Conservation (phyloP, 768 basidiomycete genomes). For the Phlebiopsis gigantea region DNA sequence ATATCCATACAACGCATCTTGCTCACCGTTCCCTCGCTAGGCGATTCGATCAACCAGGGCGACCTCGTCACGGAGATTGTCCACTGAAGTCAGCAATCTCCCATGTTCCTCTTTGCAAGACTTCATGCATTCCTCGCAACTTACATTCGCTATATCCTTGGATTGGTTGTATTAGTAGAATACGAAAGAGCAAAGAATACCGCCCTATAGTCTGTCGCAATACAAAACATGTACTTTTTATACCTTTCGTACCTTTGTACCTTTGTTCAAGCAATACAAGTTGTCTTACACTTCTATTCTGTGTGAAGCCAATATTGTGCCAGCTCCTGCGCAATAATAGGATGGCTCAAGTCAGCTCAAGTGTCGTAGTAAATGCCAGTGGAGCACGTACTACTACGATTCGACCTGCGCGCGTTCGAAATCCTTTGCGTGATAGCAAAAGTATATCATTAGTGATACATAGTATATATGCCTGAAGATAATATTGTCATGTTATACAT, state of each 20-base stretch:
- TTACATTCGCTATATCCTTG: neutral
- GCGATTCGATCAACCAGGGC: slow-evolving; percentile 93
- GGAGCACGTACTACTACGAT: too few species aligned
- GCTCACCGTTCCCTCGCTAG: slow-evolving; percentile 30
- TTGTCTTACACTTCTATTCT: neutral
- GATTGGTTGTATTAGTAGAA: slow-evolving; percentile 5
- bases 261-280: neutral
- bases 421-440: too few species aligned
- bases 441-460: too few species aligned
- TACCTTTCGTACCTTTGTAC: too few species aligned
- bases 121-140: neutral
- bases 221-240: slow-evolving; percentile 4
- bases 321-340: too few species aligned
- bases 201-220: slow-evolving; percentile 3
- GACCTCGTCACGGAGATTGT: slow-evolving; percentile 89
- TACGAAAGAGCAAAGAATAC: neutral
- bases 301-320: neutral
- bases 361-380: too few species aligned
- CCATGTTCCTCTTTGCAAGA: neutral
- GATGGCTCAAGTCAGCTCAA: too few species aligned
- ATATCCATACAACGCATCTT: neutral
- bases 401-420: too few species aligned
- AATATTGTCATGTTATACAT: too few species aligned
- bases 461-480: too few species aligned
- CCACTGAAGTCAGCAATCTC: slow-evolving; percentile 35